These are phyloP conservation scores for Baeospora myosura DNA, from an alignment of 1,284 basidiomycete species.

Conservation along the genomic window DNA sequence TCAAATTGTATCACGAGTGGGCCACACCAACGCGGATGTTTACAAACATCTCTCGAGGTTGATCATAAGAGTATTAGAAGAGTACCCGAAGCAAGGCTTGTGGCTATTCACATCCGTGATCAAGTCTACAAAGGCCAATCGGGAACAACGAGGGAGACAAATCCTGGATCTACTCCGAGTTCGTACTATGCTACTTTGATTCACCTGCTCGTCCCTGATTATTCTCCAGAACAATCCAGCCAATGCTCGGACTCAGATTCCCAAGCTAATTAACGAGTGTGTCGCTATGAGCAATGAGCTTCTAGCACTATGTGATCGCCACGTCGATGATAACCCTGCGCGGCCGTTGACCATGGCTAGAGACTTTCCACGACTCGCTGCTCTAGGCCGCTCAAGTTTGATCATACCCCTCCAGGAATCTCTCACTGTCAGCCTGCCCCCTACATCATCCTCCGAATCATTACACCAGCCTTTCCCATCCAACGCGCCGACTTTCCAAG, in stretches of 20 bases:
- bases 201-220: background rate
- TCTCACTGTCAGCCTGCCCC: slow-evolving; percentile 82
- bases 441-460: slow-evolving; percentile 56
- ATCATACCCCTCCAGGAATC: slow-evolving; percentile 93
- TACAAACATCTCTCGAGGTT: slow-evolving; percentile 62
- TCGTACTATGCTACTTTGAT: slow-evolving; percentile 13
- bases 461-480: slow-evolving; percentile 80
- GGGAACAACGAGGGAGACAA: slow-evolving; percentile 54
- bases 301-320: slow-evolving; percentile 58
- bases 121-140: slow-evolving; percentile 71
- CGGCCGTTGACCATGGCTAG: slow-evolving; percentile 51
- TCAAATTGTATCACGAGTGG: slow-evolving; percentile 93
- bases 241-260: slow-evolving; percentile 32
- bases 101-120: slow-evolving; percentile 91
- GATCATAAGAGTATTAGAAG: slow-evolving; percentile 68
- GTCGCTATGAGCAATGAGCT: slow-evolving; percentile 62
- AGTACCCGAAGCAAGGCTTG: slow-evolving; percentile 87
- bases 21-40: slow-evolving; percentile 69
- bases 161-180: slow-evolving; percentile 71
- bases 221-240: slow-evolving; percentile 30
- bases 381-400: slow-evolving; percentile 56
- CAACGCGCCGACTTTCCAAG: slow-evolving; percentile 69
- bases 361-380: slow-evolving; percentile 57
- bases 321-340: slow-evolving; percentile 40
- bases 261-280: slow-evolving; percentile 49